Conservation (phyloP, 2,329 filamentous ascomycete species). For the Lachnellula hyalina region DNA sequence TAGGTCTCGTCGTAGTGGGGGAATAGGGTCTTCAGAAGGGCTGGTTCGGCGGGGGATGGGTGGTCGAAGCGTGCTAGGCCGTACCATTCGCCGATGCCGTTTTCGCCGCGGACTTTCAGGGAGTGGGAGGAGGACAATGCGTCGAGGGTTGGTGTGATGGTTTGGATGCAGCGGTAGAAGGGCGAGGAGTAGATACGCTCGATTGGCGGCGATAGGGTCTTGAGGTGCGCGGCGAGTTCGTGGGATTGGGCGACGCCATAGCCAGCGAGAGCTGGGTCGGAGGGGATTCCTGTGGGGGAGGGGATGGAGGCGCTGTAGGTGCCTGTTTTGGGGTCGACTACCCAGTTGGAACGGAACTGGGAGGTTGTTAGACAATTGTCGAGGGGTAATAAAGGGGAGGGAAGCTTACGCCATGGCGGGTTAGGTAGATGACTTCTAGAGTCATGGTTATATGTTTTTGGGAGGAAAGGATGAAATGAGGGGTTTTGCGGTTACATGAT, state of each 20-base stretch:
- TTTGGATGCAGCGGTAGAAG: constrained; percentile 85
- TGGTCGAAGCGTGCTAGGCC: constrained; percentile 81
- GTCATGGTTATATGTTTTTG: constrained; percentile 20
- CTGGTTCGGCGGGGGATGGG: constrained; percentile 65
- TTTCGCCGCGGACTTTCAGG: constrained; percentile 48
- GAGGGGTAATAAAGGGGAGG: constrained; percentile 6
- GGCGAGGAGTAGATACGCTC: constrained; percentile 77
- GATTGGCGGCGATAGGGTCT: constrained; percentile 58
- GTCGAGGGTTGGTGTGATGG: constrained; percentile 65
- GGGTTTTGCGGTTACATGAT: constrained; percentile 2
- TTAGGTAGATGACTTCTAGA: constrained; percentile 67
- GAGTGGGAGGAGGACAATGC: constrained; percentile 33
- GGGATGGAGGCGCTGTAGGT: constrained; percentile 67
- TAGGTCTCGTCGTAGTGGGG: constrained; percentile 54
- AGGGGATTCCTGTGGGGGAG: constrained; percentile 81
- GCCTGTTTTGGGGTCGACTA: constrained; percentile 74
- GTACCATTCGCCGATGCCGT: constrained; percentile 79
- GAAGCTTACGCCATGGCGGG: constrained; percentile 65
- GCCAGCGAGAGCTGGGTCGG: constrained; percentile 80
- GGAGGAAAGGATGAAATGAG: constrained; percentile 3
- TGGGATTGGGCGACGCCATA: constrained; percentile 80
- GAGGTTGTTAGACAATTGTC: constrained; percentile 9
- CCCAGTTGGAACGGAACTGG: constrained; percentile 88
- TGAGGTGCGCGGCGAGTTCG: constrained; percentile 66
- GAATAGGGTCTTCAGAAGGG: constrained; percentile 62